A percentile compares a stretch with the other conserved stretches of the same genome.
phyloP scores from a whole-genome alignment of 2,329 filamentous ascomycete species.

The Plectosphaerella plurivora region DNA sequence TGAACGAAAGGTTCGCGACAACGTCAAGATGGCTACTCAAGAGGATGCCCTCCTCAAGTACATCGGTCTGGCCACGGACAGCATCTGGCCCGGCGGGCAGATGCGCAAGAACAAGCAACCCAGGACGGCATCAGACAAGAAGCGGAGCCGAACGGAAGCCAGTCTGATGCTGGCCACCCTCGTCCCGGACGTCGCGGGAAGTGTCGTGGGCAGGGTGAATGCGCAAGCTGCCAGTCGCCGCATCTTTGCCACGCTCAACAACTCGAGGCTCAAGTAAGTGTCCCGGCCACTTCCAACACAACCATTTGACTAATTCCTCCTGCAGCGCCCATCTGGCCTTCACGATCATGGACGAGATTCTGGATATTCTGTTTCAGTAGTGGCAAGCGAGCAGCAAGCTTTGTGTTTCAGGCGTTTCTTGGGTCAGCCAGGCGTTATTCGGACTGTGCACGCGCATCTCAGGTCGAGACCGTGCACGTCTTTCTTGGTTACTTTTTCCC shows the following conservation, averaged over 20 bases:
- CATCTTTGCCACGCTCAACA: slow-evolving; percentile 88
- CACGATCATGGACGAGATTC: slow-evolving; percentile 66
- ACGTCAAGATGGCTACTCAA: slow-evolving; percentile 65
- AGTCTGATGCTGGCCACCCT: slow-evolving; percentile 84
- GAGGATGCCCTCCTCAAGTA: slow-evolving; percentile 78
- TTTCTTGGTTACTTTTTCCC: too few species aligned
- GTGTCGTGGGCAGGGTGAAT: slow-evolving; percentile 88
- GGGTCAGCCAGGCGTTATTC: neutral
- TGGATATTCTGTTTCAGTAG: slow-evolving; percentile 59
- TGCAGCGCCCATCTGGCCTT: slow-evolving; percentile 62
- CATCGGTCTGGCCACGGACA: slow-evolving; percentile 66
- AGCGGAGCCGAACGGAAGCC: slow-evolving; percentile 78
- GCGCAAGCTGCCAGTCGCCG: slow-evolving; percentile 85
- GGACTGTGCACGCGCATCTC: too few species aligned
- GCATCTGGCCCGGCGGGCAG: slow-evolving; percentile 75
- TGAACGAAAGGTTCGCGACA: slow-evolving; percentile 89
- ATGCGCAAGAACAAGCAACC: slow-evolving; percentile 43
- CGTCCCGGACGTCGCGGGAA: slow-evolving; percentile 84
- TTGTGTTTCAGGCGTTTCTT: neutral
- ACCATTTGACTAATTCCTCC: slow-evolving; percentile 3
- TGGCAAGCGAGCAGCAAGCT: neutral
- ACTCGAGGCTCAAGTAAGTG: slow-evolving; percentile 79
- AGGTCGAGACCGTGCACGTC: too few species aligned
- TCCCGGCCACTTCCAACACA: neutral
- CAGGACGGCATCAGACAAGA: slow-evolving; percentile 68